Conservation (phyloP, 2,329 filamentous ascomycete species). For the Fusarium cicatricum region DNA sequence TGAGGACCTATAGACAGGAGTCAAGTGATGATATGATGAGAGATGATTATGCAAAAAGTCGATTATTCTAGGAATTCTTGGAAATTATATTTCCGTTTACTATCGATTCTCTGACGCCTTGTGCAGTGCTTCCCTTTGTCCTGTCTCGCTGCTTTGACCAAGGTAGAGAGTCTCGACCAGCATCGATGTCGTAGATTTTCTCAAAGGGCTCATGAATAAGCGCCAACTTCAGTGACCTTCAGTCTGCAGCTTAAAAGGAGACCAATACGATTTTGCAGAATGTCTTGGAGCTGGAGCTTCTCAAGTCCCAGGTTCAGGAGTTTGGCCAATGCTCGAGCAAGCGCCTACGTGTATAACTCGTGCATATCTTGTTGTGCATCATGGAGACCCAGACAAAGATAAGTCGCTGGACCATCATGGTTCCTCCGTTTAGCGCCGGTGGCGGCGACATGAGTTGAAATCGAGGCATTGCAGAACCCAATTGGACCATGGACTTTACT, state of each 20-base stretch:
- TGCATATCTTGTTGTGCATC: conserved; percentile 11
- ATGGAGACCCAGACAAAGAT: conserved; percentile 17
- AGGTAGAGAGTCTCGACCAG: not conserved
- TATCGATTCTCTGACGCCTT: conserved; percentile 17
- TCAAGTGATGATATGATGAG: conserved; percentile 30
- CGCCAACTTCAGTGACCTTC: not conserved
- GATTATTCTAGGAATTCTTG: not conserved
- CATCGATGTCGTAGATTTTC: not conserved
- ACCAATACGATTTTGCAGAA: not conserved
- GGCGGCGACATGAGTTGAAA: conserved; percentile 13
- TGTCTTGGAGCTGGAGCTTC: not conserved
- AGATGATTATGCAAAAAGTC: conserved; percentile 16
- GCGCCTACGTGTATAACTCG: conserved; percentile 15
- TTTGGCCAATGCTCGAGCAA: conserved; percentile 1
- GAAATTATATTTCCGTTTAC: not conserved
- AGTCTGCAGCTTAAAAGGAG: not conserved
- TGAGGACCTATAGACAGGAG: conserved; percentile 29
- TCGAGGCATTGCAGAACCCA: not conserved
- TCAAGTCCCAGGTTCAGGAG: not conserved
- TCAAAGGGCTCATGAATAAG: not conserved
- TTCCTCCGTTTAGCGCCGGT: conserved; percentile 20
- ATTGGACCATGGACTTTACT: not conserved
- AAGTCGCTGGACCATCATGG: conserved; percentile 26
- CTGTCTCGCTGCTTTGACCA: conserved; percentile 12
- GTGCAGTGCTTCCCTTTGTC: conserved; percentile 7